phyloP scores from a whole-genome alignment of 352 stramenopile species.

The Phytophthora constricta region DNA sequence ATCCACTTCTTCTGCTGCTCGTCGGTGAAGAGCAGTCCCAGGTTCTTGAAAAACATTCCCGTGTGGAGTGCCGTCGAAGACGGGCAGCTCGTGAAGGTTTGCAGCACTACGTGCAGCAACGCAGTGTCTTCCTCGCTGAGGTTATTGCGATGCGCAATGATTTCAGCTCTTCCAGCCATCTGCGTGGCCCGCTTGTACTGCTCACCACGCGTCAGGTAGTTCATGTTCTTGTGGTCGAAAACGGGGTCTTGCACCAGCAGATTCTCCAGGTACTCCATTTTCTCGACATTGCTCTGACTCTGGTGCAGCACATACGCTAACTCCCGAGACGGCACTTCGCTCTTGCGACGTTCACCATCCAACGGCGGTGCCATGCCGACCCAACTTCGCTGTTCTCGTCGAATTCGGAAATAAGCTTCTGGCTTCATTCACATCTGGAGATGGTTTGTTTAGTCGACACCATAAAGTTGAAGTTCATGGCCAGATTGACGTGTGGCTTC shows the following conservation, averaged over 20 bases:
- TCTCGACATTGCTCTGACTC: slow-evolving; percentile 59
- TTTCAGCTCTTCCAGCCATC: slow-evolving; percentile 60
- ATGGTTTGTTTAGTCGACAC: slow-evolving; percentile 32
- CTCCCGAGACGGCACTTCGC: slow-evolving; percentile 52
- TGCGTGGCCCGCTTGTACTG: slow-evolving; percentile 62
- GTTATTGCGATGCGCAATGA: slow-evolving; percentile 58
- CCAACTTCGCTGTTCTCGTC: slow-evolving; percentile 1
- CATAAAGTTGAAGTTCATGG: slow-evolving; percentile 21
- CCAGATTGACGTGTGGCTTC: background rate
- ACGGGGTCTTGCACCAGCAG: slow-evolving; percentile 47
- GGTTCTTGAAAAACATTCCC: slow-evolving; percentile 72
- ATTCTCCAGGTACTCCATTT: slow-evolving; percentile 59
- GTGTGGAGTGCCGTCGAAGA: slow-evolving; percentile 68
- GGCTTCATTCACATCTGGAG: background rate
- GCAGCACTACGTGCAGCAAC: slow-evolving; percentile 51
- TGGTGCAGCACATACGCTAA: slow-evolving; percentile 69
- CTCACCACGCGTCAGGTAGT: slow-evolving; percentile 68
- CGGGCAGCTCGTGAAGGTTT: slow-evolving; percentile 57
- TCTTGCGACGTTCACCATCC: slow-evolving; percentile 53
- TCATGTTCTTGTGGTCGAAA: slow-evolving; percentile 54
- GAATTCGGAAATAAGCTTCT: slow-evolving; percentile 29
- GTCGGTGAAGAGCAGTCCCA: slow-evolving; percentile 67
- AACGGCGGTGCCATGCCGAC: slow-evolving; percentile 23
- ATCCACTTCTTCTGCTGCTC: slow-evolving; percentile 79
- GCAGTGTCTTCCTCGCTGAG: slow-evolving; percentile 62